Conservation (phyloP, 352 stramenopile genomes). For the Ophiocytium majus region DNA sequence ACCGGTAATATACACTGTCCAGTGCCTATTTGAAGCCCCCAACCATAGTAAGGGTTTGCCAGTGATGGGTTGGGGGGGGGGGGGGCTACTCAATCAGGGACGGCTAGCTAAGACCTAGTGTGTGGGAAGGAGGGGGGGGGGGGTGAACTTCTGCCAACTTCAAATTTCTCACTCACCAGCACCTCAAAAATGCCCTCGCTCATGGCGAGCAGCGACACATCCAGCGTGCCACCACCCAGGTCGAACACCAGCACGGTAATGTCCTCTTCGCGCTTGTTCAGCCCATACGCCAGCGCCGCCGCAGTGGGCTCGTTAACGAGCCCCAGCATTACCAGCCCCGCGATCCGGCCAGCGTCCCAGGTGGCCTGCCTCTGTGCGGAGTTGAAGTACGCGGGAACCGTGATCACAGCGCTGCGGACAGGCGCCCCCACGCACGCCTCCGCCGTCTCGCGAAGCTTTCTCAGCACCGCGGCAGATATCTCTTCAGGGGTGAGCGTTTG, state of each 20-base stretch:
- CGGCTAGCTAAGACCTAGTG: no score
- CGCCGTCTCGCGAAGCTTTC: constrained; percentile 53
- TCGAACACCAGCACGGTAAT: constrained; percentile 85
- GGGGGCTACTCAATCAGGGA: no score
- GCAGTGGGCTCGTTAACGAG: constrained; percentile 72
- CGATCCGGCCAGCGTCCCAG: constrained; percentile 62
- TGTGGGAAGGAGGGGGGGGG: no score
- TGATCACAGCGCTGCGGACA: constrained; percentile 75
- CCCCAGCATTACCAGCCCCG: constrained; percentile 65
- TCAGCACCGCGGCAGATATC: constrained; percentile 56
- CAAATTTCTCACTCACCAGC: constrained; percentile 66
- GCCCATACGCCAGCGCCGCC: constrained; percentile 73
- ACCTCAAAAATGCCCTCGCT: constrained; percentile 69
- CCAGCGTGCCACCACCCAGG: constrained; percentile 78
- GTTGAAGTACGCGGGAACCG: constrained; percentile 72
- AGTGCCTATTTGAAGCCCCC: no score
- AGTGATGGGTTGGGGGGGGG: no score
- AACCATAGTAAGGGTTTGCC: no score
- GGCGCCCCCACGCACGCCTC: constrained; percentile 69
- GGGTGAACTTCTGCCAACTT: no score
- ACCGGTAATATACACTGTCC: no score
- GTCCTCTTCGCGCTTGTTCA: constrained; percentile 62
- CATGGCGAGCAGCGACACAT: constrained; percentile 73
- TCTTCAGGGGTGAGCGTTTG: constrained; percentile 71
- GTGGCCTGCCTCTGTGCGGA: constrained; percentile 66